Conservation (phyloP, 176 grass and related monocot species). For the Oropetium thomaeum region DNA sequence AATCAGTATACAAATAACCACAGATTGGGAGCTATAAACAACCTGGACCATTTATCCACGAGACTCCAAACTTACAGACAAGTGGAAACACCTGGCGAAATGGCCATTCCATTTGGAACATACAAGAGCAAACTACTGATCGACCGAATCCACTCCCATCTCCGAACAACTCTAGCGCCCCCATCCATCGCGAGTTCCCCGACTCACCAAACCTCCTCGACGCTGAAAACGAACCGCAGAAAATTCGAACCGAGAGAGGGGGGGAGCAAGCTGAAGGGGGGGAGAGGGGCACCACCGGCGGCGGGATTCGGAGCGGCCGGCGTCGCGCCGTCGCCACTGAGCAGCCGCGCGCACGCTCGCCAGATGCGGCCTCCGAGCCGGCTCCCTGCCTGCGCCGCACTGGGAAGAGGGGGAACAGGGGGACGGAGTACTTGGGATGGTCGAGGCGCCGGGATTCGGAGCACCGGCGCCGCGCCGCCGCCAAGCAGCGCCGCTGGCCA, state of each 20-base stretch:
- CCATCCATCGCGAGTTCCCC: too few species aligned
- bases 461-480: too few species aligned
- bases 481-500: too few species aligned
- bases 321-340: constrained; percentile 44
- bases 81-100: neutral
- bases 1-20: too few species aligned
- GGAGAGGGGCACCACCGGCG: constrained; percentile 47
- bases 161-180: too few species aligned
- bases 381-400: too few species aligned
- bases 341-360: too few species aligned
- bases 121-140: constrained; percentile 12
- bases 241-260: neutral
- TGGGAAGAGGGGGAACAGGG: too few species aligned
- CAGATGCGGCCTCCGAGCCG: too few species aligned
- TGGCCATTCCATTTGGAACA: neutral
- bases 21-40: neutral
- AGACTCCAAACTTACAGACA: neutral
- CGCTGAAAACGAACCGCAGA: neutral
- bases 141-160: neutral
- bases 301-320: constrained; percentile 75
- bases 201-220: neutral
- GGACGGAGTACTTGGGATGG: too few species aligned
- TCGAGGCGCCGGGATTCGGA: too few species aligned
- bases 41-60: neutral
- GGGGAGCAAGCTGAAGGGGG: too few species aligned